Evolutionary conservation across 768 basidiomycete species (phyloP).

Genomic region (Collybia sp.): DNA sequence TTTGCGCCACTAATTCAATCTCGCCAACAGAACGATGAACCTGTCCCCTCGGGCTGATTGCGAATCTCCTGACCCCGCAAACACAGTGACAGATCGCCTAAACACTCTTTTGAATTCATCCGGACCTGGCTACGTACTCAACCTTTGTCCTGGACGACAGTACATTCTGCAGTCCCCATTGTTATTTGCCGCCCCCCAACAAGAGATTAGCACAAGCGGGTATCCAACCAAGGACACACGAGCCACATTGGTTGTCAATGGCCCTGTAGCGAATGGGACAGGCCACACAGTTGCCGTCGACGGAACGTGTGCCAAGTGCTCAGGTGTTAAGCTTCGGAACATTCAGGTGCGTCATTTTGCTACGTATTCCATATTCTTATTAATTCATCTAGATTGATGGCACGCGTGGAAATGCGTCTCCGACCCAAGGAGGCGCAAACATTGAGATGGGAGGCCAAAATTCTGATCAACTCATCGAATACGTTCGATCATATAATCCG

Average conservation of each 20-base stretch:
- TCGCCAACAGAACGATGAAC: neutral
- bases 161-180: conserved; percentile 69
- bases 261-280: conserved; percentile 53
- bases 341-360: conserved; percentile 47
- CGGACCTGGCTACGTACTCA: conserved; percentile 61
- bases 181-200: conserved; percentile 56
- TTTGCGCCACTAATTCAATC: neutral
- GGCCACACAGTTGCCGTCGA: conserved; percentile 74
- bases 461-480: conserved; percentile 68
- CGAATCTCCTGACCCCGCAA: conserved; percentile 47
- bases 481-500: conserved; percentile 71
- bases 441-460: conserved; percentile 85
- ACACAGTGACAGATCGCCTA: conserved; percentile 61
- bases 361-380: neutral
- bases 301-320: conserved; percentile 57
- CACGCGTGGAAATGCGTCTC: conserved; percentile 48
- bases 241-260: conserved; percentile 67
- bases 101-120: conserved; percentile 62
- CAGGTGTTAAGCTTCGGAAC: conserved; percentile 61
- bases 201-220: conserved; percentile 80
- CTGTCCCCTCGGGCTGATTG: conserved; percentile 13
- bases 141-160: conserved; percentile 55
- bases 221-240: conserved; percentile 66
- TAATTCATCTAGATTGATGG: conserved; percentile 59
- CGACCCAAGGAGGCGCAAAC: conserved; percentile 63